These are phyloP conservation scores for Leucosporidium yakuticum DNA, from an alignment of 768 basidiomycete species.

Conservation along the genomic window DNA sequence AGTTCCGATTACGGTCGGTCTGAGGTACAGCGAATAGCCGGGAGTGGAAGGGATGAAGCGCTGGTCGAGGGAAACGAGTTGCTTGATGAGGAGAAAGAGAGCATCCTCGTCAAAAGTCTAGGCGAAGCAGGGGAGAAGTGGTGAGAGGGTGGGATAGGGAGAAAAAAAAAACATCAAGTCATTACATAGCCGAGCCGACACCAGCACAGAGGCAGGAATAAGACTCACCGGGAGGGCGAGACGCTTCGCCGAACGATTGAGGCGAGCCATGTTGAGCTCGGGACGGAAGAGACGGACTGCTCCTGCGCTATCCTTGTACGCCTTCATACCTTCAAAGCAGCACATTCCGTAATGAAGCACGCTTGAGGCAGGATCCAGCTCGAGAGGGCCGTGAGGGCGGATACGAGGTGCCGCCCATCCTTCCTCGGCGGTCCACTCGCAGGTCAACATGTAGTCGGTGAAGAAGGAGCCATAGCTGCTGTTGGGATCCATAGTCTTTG, in stretches of 20 bases:
- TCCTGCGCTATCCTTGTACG: constrained; percentile 59
- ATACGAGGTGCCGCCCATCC: constrained; percentile 84
- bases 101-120: constrained; percentile 69
- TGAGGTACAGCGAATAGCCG: constrained; percentile 77
- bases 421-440: constrained; percentile 57
- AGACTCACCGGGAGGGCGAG: constrained; percentile 43
- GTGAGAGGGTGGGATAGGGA: too few relatives aligned
- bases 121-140: too few relatives aligned
- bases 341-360: constrained; percentile 88
- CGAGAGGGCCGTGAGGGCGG: constrained; percentile 68
- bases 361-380: constrained; percentile 68
- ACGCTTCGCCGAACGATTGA: constrained; percentile 75
- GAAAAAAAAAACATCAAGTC: too few relatives aligned
- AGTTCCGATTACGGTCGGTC: constrained; percentile 63
- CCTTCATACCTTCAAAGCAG: constrained; percentile 67
- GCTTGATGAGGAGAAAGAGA: constrained; percentile 71
- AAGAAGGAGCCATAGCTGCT: constrained; percentile 86
- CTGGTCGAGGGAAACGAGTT: constrained; percentile 72
- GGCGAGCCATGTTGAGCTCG: constrained; percentile 86
- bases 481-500: too few relatives aligned
- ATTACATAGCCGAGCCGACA: too few relatives aligned
- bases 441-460: constrained; percentile 37
- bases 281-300: constrained; percentile 81
- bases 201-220: too few relatives aligned
- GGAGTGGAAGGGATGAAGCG: constrained; percentile 83